Conservation (phyloP, 2,329 filamentous ascomycete species). For the Talaromyces sp. region DNA sequence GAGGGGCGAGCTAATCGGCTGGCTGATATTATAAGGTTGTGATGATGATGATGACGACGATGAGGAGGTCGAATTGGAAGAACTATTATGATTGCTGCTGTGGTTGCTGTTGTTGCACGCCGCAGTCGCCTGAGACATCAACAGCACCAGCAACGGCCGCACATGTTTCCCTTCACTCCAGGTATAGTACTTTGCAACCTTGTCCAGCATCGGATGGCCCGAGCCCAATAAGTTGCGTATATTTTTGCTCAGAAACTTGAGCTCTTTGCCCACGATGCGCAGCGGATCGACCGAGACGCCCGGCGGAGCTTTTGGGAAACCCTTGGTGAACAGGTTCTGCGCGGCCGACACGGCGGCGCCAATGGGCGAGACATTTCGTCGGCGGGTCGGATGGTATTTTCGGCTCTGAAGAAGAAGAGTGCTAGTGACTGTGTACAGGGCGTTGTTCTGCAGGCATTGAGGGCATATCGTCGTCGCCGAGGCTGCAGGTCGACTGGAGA, state of each 20-base stretch:
- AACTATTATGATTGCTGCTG: slow-evolving; percentile 12
- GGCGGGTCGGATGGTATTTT: slow-evolving; percentile 37
- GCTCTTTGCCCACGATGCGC: slow-evolving; percentile 86
- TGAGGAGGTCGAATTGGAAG: slow-evolving; percentile 24
- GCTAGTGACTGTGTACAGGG: slow-evolving; percentile 19
- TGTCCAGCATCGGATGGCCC: slow-evolving; percentile 89
- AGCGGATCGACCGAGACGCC: slow-evolving; percentile 80
- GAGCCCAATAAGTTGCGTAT: slow-evolving; percentile 90
- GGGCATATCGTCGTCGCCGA: slow-evolving; percentile 33
- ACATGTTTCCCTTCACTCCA: slow-evolving; percentile 96
- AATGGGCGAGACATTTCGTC: slow-evolving; percentile 37
- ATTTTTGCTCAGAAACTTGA: slow-evolving; percentile 92
- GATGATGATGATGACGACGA: not conserved
- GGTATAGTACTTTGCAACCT: slow-evolving; percentile 96
- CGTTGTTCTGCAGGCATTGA: slow-evolving; percentile 37
- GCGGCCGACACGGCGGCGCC: slow-evolving; percentile 49
- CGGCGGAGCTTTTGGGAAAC: slow-evolving; percentile 34
- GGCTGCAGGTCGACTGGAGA: slow-evolving; percentile 23
- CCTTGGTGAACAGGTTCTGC: slow-evolving; percentile 43
- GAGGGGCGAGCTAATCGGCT: slow-evolving; percentile 54
- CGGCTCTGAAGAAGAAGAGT: slow-evolving; percentile 24
- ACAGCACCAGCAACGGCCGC: slow-evolving; percentile 84
- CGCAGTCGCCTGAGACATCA: slow-evolving; percentile 94
- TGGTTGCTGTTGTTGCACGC: slow-evolving; percentile 62
- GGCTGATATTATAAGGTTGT: slow-evolving; percentile 46